Conservation (phyloP, 306 rosid species). For the Adenanthera pavonina region DNA sequence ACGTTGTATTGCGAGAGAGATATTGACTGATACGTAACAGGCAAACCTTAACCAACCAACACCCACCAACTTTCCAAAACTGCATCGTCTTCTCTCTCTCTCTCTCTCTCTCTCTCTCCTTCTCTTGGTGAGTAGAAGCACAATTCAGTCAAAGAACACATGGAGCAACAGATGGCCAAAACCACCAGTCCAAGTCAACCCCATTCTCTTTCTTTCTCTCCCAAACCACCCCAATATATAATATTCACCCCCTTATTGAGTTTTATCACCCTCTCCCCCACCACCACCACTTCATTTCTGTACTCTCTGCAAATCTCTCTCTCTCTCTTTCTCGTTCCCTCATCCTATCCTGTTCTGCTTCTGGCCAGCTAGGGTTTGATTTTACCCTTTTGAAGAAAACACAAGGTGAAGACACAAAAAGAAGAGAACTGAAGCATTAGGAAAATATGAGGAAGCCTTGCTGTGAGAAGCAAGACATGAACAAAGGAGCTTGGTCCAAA, state of each 20-base stretch:
- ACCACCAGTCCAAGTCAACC: slow-evolving; percentile 25
- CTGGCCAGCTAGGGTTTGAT: background rate
- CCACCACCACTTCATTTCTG: background rate
- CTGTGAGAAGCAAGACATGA: slow-evolving; percentile 57
- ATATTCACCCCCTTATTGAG: background rate
- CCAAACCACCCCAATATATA: background rate
- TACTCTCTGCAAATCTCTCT: background rate
- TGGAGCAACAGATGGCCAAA: slow-evolving; percentile 1
- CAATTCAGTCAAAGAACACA: slow-evolving; percentile 3
- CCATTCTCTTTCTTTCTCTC: background rate
- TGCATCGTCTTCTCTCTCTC: no score
- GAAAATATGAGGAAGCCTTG: slow-evolving; percentile 60
- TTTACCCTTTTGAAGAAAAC: background rate
- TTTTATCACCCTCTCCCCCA: background rate
- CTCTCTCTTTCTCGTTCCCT: background rate
- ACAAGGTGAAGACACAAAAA: background rate
- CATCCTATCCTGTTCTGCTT: background rate
- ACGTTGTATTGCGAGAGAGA: background rate
- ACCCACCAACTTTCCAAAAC: background rate
- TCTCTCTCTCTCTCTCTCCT: background rate
- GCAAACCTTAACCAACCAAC: background rate
- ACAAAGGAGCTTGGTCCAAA: slow-evolving; percentile 70
- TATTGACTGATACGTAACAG: background rate
- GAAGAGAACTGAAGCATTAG: background rate
- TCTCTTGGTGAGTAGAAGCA: background rate